Evolutionary conservation across 192 early-diverging fungal species (phyloP).

Genomic region (Entomortierella parvispora): DNA sequence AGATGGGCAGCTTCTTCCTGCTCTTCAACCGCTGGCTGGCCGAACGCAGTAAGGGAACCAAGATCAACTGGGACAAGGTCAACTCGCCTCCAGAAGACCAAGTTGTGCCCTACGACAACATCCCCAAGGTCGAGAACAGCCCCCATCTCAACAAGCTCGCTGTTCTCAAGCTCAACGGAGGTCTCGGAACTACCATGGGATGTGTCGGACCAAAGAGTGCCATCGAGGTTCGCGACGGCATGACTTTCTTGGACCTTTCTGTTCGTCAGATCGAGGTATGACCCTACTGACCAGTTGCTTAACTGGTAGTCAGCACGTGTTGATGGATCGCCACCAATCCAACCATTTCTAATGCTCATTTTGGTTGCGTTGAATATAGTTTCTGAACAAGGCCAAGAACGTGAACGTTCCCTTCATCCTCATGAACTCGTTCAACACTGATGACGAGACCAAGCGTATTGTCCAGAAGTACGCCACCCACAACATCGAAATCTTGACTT

Average conservation of each 20-base stretch:
- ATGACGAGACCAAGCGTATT: constrained; percentile 96
- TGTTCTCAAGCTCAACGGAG: constrained; percentile 99
- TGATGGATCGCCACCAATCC: neutral
- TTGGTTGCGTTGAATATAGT: constrained; percentile 55
- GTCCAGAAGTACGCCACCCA: constrained; percentile 98
- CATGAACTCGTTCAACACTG: constrained; percentile 99
- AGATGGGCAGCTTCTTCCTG: constrained; percentile 88
- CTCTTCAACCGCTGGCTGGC: constrained; percentile 88
- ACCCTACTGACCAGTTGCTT: no score
- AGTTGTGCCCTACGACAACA: constrained; percentile 82
- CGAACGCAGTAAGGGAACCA: constrained; percentile 80
- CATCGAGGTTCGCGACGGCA: constrained; percentile 97
- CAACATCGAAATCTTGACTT: constrained; percentile 93
- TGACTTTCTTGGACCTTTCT: constrained; percentile 98
- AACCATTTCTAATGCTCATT: neutral
- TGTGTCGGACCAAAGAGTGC: constrained; percentile 98
- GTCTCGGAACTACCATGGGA: constrained; percentile 99
- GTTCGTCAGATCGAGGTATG: constrained; percentile 98
- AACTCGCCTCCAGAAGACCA: constrained; percentile 91
- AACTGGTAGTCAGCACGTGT: neutral
- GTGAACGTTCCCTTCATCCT: constrained; percentile 96
- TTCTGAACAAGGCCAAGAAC: constrained; percentile 88
- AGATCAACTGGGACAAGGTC: constrained; percentile 95
- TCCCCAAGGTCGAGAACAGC: constrained; percentile 62
- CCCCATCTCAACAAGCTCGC: constrained; percentile 89